Conservation (phyloP, 108 stramenopile genomes). For the Pseudonitzschia multiseries region DNA sequence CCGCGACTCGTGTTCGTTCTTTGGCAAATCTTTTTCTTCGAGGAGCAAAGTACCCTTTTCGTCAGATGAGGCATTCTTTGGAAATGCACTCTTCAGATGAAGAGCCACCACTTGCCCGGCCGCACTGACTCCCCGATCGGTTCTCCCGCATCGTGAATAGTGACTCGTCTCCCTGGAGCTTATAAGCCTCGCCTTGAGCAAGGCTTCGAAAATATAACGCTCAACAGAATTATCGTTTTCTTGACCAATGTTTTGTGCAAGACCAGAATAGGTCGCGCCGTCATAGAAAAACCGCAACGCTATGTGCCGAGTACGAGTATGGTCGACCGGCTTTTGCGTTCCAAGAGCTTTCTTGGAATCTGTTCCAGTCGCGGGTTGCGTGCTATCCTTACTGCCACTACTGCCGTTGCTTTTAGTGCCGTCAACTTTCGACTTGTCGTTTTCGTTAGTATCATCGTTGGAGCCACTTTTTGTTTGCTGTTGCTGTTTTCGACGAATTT, state of each 20-base stretch:
- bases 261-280: constrained; percentile 78
- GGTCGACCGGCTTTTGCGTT: background rate
- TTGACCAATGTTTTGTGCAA: constrained; percentile 78
- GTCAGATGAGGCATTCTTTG: constrained; percentile 43
- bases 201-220: constrained; percentile 78
- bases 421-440: background rate
- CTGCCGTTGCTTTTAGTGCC: background rate
- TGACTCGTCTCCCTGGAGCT: constrained; percentile 46
- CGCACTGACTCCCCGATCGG: constrained; percentile 94
- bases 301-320: constrained; percentile 60
- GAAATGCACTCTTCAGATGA: constrained; percentile 76
- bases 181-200: constrained; percentile 71
- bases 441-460: background rate
- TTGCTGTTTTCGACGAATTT: constrained; percentile 8
- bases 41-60: constrained; percentile 31
- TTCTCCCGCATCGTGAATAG: constrained; percentile 96
- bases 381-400: background rate
- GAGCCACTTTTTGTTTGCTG: background rate
- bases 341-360: background rate
- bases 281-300: constrained; percentile 90
- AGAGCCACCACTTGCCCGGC: constrained; percentile 94
- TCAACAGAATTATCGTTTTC: constrained; percentile 84
- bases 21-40: constrained; percentile 58
- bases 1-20: constrained; percentile 53
- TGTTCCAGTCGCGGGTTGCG: background rate